Base-by-base conservation (phyloP, 2,329 filamentous ascomycete species). In the Hypoxylon sp. region DNA sequence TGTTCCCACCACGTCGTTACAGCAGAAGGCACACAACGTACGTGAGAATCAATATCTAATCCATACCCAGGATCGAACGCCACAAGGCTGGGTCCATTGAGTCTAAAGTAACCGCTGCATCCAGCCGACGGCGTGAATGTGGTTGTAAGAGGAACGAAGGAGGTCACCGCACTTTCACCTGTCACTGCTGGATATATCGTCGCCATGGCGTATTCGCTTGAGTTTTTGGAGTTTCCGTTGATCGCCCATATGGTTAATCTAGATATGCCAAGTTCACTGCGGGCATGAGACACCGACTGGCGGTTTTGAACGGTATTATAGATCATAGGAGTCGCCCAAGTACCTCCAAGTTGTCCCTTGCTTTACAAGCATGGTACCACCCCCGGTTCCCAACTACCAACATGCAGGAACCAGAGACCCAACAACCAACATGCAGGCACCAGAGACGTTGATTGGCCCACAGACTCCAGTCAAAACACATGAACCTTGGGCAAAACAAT, bases 1-100 rank as follows among this genome's bases (percentile, higher is more conserved):
- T 70, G 63, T 41, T 68, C 66, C 63, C 63, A 70, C 64, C 64
- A 68, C 1, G 68, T 68, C n/a, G 65, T 70, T 11, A 67, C 66
- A 17, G 64, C 61, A 0, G 59, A 60, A 13, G 66, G 65, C 20
- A 43, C n/a, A 30, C 66, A 68, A 41, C 47, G 48, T 10, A 67
- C 57, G 11, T 44, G n/a, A 10, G 52, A 17, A 20, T 68, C 56
- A 17, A 70, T 65, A 32, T 70, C 66, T 17, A 70, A 41, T 28
- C 68, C 64, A 43, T 68, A 70, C 28, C 68, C 66, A 8, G 66
- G 66, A 46, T 68, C 64, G 37, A 67, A 70, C 3, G 68, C 65
- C 3, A 70, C 61, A 43, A 68, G 66, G 41, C 68, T 65, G 7
- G 56, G 59, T 30, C 68, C 65, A 34, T 70, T 59, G 6, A 67